These are phyloP conservation scores for Pleodorina starrii DNA, from an alignment of 139 green algal genomes.

Conservation along the genomic window DNA sequence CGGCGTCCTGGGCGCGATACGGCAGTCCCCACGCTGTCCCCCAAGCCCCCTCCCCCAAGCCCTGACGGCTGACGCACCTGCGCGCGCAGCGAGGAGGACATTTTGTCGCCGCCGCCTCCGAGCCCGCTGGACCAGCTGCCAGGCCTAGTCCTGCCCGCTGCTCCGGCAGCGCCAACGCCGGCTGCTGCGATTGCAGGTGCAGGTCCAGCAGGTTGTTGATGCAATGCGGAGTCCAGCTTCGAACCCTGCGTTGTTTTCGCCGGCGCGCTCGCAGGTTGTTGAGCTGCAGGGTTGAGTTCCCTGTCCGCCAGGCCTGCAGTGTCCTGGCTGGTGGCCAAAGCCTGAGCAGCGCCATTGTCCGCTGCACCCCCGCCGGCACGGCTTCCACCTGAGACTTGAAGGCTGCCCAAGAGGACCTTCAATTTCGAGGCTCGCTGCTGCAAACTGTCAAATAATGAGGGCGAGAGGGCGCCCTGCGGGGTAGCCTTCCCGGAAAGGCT, in stretches of 20 bases:
- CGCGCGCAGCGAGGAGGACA: no score
- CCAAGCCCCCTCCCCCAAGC: no score
- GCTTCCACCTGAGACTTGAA: neutral
- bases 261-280: neutral
- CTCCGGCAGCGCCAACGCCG: neutral
- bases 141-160: neutral
- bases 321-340: neutral
- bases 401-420: neutral
- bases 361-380: neutral
- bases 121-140: conserved; percentile 8
- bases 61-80: no score
- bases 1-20: no score
- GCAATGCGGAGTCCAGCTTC: neutral
- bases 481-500: neutral
- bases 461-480: neutral
- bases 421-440: neutral
- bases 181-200: no score
- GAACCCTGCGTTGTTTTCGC: neutral
- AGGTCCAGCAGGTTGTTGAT: no score
- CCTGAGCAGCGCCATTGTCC: no score
- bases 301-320: neutral
- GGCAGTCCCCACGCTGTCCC: no score
- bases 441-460: conserved; percentile 10
- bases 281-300: neutral
- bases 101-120: no score